Conservation (phyloP, 495 filamentous ascomycete species). For the Geopyxis carbonaria region DNA sequence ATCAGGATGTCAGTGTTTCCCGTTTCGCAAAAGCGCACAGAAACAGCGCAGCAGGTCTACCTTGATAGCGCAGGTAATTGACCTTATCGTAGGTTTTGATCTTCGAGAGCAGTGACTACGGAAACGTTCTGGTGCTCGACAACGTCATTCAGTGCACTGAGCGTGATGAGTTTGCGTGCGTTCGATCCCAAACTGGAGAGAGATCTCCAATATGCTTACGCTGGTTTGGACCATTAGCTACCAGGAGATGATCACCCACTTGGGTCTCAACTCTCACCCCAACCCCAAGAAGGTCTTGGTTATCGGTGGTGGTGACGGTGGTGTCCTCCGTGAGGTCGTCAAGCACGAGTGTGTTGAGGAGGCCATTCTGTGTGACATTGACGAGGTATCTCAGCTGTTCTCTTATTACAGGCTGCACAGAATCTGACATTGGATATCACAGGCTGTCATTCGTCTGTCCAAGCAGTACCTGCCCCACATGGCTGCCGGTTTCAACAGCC, state of each 20-base stretch:
- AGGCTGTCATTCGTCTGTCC: slow-evolving; percentile 94
- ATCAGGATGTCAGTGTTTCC: slow-evolving; percentile 62
- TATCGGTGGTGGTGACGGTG: slow-evolving; percentile 92
- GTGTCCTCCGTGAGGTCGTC: slow-evolving; percentile 92
- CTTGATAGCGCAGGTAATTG: not conserved
- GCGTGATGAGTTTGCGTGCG: slow-evolving; percentile 86
- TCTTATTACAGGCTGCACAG: not conserved
- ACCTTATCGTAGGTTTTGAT: slow-evolving; percentile 38
- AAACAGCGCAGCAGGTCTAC: not conserved
- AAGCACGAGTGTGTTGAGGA: slow-evolving; percentile 68
- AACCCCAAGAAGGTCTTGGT: slow-evolving; percentile 95
- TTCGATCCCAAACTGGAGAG: slow-evolving; percentile 1
- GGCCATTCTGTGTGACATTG: slow-evolving; percentile 93
- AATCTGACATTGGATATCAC: slow-evolving; percentile 5
- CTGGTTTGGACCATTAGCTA: slow-evolving; percentile 34
- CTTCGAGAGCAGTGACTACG: slow-evolving; percentile 93
- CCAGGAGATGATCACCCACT: slow-evolving; percentile 99
- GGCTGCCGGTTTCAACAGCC: slow-evolving; percentile 81
- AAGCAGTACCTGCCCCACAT: slow-evolving; percentile 97
- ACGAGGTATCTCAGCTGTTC: slow-evolving; percentile 47
- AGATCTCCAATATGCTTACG: not conserved
- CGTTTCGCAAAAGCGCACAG: no score
- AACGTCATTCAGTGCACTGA: slow-evolving; percentile 98
- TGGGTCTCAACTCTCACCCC: slow-evolving; percentile 96
- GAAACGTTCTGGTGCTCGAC: slow-evolving; percentile 92